phyloP scores from a whole-genome alignment of 352 stramenopile species.

The Phytopythium montanum region DNA sequence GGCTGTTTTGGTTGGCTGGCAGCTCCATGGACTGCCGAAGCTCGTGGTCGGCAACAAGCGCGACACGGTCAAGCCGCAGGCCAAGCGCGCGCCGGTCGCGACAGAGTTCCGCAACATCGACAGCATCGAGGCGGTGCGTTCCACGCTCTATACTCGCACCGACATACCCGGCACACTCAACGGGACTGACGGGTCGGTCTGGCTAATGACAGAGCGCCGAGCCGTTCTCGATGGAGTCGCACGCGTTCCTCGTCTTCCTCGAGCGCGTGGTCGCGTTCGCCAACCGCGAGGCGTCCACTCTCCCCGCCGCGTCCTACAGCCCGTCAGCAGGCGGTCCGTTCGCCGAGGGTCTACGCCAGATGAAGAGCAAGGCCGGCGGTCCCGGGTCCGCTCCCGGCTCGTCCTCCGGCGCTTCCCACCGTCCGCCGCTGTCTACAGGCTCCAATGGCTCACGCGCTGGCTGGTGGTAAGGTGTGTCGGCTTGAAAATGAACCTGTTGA shows the following conservation, averaged over 20 bases:
- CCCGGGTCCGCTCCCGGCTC: constrained; percentile 8
- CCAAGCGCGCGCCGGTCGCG: constrained; percentile 23
- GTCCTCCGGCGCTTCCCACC: constrained; percentile 8
- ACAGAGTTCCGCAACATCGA: constrained; percentile 48
- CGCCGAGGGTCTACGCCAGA: constrained; percentile 40
- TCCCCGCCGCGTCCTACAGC: constrained; percentile 11
- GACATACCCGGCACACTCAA: not conserved
- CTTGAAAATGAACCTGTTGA: not conserved
- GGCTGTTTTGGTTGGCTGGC: not conserved
- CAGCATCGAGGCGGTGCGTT: constrained; percentile 54
- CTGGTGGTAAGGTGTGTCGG: constrained; percentile 25
- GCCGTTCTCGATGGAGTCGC: constrained; percentile 45
- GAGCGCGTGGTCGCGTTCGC: constrained; percentile 59
- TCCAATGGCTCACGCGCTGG: constrained; percentile 15
- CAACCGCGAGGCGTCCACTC: constrained; percentile 17
- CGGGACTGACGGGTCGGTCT: no score
- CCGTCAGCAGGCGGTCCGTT: constrained; percentile 11
- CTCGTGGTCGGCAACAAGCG: constrained; percentile 83
- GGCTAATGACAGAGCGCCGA: constrained; percentile 41
- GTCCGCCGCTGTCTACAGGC: constrained; percentile 24
- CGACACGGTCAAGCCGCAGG: constrained; percentile 32
- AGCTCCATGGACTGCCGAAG: constrained; percentile 56
- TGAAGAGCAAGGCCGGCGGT: constrained; percentile 29
- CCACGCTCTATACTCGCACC: not conserved
- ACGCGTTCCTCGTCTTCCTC: constrained; percentile 55